Evolutionary conservation across 176 grass and related monocot species (phyloP).

Genomic region (Oryza punctata): DNA sequence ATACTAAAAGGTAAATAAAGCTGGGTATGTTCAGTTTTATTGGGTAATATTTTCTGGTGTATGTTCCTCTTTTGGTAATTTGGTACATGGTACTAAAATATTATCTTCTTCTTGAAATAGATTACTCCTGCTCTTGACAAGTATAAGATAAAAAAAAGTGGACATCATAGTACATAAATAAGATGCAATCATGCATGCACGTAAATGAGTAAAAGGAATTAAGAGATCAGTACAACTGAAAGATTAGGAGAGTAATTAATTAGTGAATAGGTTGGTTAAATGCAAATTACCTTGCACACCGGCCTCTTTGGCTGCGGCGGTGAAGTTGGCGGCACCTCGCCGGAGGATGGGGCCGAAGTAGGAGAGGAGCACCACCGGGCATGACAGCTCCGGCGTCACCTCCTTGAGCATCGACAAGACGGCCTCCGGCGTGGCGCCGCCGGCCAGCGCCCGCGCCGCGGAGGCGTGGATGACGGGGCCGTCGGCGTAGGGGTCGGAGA

Average conservation of each 20-base stretch:
- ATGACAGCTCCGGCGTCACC: slow-evolving; percentile 81
- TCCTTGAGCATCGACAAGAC: slow-evolving; percentile 78
- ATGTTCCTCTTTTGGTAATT: no score
- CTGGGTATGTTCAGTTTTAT: no score
- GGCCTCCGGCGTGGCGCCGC: slow-evolving; percentile 45
- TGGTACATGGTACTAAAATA: no score
- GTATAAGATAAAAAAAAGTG: no score
- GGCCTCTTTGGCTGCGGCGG: slow-evolving; percentile 50
- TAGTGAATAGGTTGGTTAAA: slow-evolving; percentile 4
- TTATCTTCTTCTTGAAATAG: no score
- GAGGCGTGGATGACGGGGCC: slow-evolving; percentile 75
- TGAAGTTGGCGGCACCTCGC: slow-evolving; percentile 52
- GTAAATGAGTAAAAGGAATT: no score
- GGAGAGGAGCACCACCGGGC: slow-evolving; percentile 79
- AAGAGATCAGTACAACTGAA: no score
- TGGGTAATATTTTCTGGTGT: no score
- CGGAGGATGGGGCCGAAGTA: slow-evolving; percentile 70
- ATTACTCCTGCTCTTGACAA: no score
- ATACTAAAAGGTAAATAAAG: no score
- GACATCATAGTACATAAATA: no score
- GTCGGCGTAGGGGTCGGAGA: slow-evolving; percentile 70
- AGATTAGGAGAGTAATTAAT: neutral
- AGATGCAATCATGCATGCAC: no score
- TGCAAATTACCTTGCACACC: slow-evolving; percentile 39
- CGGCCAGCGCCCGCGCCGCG: slow-evolving; percentile 53